phyloP scores from a whole-genome alignment of 116 monocot species.

The Trichopus zeylanicus region DNA sequence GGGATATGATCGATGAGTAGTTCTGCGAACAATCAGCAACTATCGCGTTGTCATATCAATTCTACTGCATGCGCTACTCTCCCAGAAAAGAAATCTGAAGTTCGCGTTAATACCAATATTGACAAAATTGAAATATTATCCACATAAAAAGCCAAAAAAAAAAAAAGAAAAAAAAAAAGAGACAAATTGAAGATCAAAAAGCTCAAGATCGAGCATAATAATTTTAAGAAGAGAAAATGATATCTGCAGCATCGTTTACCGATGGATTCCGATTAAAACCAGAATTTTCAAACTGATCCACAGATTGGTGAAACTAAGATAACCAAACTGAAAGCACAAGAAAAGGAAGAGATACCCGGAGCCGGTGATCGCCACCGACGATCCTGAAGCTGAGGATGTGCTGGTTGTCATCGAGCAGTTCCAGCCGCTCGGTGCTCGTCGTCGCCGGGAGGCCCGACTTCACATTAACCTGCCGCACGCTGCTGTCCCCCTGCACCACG shows the following conservation, averaged over 20 bases:
- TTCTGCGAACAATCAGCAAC: slow-evolving; percentile 24
- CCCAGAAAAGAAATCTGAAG: too few relatives aligned
- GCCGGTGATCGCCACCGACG: slow-evolving; percentile 63
- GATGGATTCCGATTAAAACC: too few relatives aligned
- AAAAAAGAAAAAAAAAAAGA: too few relatives aligned
- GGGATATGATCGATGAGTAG: slow-evolving; percentile 49
- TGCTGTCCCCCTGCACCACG: slow-evolving; percentile 39
- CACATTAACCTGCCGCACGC: slow-evolving; percentile 55
- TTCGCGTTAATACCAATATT: too few relatives aligned
- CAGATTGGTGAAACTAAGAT: neutral
- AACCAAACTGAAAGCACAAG: neutral
- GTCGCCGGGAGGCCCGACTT: slow-evolving; percentile 62
- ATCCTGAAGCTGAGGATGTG: slow-evolving; percentile 58
- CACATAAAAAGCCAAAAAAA: too few relatives aligned
- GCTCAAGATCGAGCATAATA: too few relatives aligned
- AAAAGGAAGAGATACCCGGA: slow-evolving; percentile 30
- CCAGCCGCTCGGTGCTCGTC: slow-evolving; percentile 48
- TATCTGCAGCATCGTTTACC: too few relatives aligned
- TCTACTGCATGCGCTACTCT: neutral
- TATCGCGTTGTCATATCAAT: neutral
- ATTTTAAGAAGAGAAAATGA: too few relatives aligned
- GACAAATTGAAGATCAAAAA: too few relatives aligned
- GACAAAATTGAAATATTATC: too few relatives aligned
- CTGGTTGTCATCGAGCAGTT: slow-evolving; percentile 44
- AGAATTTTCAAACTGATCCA: neutral